Evolutionary conservation across 1,284 basidiomycete genomes (phyloP).

Genomic region (Ceratobasidium sp.): DNA sequence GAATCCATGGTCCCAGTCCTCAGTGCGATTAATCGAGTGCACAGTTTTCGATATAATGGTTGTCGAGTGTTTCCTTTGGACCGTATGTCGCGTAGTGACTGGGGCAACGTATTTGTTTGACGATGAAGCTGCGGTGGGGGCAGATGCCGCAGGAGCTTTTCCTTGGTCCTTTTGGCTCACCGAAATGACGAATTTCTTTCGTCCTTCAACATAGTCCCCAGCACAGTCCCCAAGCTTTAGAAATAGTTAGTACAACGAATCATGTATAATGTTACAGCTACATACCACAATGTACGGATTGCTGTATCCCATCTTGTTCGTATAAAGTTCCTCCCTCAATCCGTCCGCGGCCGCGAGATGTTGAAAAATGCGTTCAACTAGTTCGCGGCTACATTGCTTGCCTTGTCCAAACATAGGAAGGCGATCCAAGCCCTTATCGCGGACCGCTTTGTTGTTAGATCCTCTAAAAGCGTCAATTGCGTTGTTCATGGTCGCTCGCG

Average conservation of each 20-base stretch:
- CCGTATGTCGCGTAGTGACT: constrained; percentile 12
- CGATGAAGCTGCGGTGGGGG: neutral
- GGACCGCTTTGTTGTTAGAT: constrained; percentile 62
- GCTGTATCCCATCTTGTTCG: constrained; percentile 53
- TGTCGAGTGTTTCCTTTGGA: constrained; percentile 4
- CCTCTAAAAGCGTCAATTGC: constrained; percentile 70
- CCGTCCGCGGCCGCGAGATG: constrained; percentile 61
- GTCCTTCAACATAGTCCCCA: constrained; percentile 45
- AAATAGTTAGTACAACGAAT: constrained; percentile 43
- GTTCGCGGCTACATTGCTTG: constrained; percentile 53
- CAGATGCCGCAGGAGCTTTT: neutral
- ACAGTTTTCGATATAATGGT: neutral
- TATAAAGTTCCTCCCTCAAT: constrained; percentile 53
- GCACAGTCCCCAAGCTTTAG: constrained; percentile 48
- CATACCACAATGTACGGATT: constrained; percentile 55
- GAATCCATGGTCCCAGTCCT: constrained; percentile 1
- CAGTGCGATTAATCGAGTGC: constrained; percentile 13
- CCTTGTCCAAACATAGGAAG: constrained; percentile 67
- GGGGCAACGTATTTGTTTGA: constrained; percentile 5
- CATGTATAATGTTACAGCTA: neutral
- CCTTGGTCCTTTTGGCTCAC: constrained; percentile 38
- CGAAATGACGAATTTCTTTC: constrained; percentile 45
- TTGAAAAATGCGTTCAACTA: constrained; percentile 72
- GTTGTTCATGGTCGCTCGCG: constrained; percentile 60
- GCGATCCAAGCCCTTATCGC: constrained; percentile 62